Evolutionary conservation across 2,329 filamentous ascomycete genomes (phyloP), one percentile per base, ranked within the genome.

Genomic region (Myriangium duriaei): DNA sequence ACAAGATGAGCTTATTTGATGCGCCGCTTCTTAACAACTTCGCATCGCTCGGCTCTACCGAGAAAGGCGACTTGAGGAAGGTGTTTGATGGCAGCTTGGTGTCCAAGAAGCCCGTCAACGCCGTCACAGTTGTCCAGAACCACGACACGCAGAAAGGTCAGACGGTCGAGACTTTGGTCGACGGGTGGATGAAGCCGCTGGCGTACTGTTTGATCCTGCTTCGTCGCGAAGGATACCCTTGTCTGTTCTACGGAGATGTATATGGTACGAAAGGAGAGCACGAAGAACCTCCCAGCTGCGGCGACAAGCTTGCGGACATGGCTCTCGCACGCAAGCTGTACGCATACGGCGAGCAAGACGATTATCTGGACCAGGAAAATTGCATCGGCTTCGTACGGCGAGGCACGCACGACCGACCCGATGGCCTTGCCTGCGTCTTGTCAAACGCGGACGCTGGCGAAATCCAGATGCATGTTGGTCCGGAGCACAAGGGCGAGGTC

Each of bases 141-240:
- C 79, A 83, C 58, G 79, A 84, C 52, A 83, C 79, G 0, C 61
- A 76, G 56, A 62, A 70, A 21, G 74, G 74, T 19, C 76, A 80
- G 53, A 69, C 73, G 1, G 63, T 78, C 30, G 74, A 71, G 47
- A 72, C 74, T 0, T 70, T 71, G 1, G 71, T 85, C 29, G 68
- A 74, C 39, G 63, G 67, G 16, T 77, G 72, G 59, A 81, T 85
- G 62, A 82, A 82, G 55, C 70, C 77, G 0, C 64, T 84, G 11
- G 81, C 79, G 10, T 83, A 85, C 54, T 63, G 77, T 1, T 65
- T 85, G 31, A 82, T 84, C 39, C 69, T 86, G 1, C 71, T 85
- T 16, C 69, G 76, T 10, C 57, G 65, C 34, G 62, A 71, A 21
- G 77, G 77, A 11, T 68, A 74, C 17, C 79, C 79, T 0, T 81